Percentiles rank a stretch among this genome's conserved stretches.
These are phyloP conservation scores for Irpex rosettiformis DNA, from an alignment of 1,284 basidiomycete genomes.

Conservation along the genomic window DNA sequence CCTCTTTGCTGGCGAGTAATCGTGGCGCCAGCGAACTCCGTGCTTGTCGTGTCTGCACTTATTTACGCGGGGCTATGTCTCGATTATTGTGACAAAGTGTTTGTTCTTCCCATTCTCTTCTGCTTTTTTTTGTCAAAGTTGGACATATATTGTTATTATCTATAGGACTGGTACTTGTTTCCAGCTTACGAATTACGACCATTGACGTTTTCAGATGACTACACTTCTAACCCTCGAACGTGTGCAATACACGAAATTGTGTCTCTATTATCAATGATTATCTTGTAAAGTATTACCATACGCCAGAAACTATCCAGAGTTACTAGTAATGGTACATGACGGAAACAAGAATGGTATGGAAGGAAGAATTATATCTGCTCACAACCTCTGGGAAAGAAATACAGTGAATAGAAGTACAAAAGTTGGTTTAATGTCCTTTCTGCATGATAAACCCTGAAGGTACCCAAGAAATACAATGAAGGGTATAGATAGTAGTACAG, in stretches of 20 bases:
- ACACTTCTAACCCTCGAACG: background rate
- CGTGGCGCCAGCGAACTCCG: background rate
- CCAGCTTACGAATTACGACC: background rate
- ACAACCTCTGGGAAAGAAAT: background rate
- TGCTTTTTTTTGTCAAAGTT: background rate
- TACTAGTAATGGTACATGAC: background rate
- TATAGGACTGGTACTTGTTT: background rate
- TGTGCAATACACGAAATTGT: background rate
- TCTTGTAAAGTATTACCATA: background rate
- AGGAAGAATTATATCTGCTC: background rate
- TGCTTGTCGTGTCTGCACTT: background rate
- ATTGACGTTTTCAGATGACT: background rate
- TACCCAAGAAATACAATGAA: background rate
- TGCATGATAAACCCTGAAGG: background rate
- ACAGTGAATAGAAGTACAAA: background rate
- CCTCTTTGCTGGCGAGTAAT: slow-evolving; percentile 80
- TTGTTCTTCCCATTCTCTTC: background rate
- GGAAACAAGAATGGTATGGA: background rate
- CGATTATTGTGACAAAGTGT: background rate
- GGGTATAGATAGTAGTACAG: background rate
- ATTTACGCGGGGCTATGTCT: background rate
- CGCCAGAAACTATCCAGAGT: background rate
- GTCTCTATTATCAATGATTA: background rate
- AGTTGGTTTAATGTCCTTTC: background rate
- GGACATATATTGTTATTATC: background rate